phyloP scores from a whole-genome alignment of 2,329 filamentous ascomycete species.

The Aspergillus sp. region DNA sequence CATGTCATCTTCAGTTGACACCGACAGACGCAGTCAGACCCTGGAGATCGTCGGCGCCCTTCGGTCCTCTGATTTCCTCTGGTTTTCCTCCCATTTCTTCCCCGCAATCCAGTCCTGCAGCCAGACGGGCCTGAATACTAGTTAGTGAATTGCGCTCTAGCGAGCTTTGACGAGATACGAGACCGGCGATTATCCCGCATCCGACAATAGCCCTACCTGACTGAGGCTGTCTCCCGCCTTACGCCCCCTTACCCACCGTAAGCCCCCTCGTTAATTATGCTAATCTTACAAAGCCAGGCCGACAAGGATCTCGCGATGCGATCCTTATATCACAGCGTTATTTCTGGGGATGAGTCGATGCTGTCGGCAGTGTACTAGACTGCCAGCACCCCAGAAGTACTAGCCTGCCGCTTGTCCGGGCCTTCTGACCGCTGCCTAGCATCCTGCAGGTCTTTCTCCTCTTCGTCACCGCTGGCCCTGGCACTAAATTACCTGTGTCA shows the following conservation, averaged over 20 bases:
- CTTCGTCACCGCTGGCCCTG: neutral
- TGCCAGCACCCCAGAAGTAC: neutral
- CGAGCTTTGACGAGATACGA: neutral
- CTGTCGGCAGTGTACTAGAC: slow-evolving; percentile 11
- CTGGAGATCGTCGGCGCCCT: slow-evolving; percentile 16
- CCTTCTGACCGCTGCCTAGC: slow-evolving; percentile 12
- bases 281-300: neutral
- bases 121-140: neutral
- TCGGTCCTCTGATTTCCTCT: neutral
- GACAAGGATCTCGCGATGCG: neutral
- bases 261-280: neutral
- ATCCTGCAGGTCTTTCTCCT: neutral
- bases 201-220: neutral
- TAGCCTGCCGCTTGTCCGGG: slow-evolving; percentile 9
- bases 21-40: neutral
- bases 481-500: slow-evolving; percentile 9
- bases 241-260: neutral
- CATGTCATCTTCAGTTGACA: too few species aligned
- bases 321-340: neutral
- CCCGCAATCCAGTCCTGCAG: slow-evolving; percentile 7
- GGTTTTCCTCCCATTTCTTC: neutral
- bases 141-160: neutral
- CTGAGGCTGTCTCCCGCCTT: neutral
- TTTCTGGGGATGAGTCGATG: neutral
- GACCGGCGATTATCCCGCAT: neutral